Evolutionary conservation across 345 rosid genomes (phyloP).

Genomic region (Moricandia arvensis): DNA sequence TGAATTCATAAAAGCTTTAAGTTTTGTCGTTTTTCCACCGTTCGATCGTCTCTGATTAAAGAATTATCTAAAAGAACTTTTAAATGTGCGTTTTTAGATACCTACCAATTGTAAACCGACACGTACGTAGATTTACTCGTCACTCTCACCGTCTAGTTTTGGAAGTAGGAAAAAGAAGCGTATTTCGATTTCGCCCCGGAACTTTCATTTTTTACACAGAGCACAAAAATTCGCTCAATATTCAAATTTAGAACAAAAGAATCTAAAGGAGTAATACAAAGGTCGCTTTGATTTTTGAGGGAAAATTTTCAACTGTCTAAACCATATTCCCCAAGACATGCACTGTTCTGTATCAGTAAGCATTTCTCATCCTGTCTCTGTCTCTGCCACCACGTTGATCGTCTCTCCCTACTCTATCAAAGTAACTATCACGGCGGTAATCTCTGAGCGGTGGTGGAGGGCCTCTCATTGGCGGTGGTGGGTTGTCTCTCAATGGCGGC

Average conservation of each 20-base stretch:
- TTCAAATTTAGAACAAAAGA: constrained; percentile 19
- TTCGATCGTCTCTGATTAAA: constrained; percentile 38
- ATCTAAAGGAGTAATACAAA: constrained; percentile 24
- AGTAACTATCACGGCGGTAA: constrained; percentile 51
- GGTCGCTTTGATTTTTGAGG: not conserved
- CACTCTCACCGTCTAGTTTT: not conserved
- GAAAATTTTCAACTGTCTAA: constrained; percentile 15
- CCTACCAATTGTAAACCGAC: not conserved
- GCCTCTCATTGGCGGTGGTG: constrained; percentile 52
- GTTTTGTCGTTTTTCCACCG: constrained; percentile 35
- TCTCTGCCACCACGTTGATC: constrained; percentile 37
- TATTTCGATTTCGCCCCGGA: not conserved
- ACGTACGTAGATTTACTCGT: constrained; percentile 32
- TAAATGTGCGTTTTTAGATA: not conserved
- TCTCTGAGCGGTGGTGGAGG: constrained; percentile 43
- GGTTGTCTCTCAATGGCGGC: constrained; percentile 50
- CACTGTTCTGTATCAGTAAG: constrained; percentile 31
- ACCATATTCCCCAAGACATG: constrained; percentile 11
- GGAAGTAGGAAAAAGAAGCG: not conserved
- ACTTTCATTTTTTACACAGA: constrained; percentile 7
- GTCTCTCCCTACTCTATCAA: constrained; percentile 61
- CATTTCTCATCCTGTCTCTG: constrained; percentile 53
- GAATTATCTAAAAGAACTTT: constrained; percentile 1
- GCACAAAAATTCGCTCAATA: constrained; percentile 6
- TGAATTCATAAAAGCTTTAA: constrained; percentile 48